Evolutionary conservation across 805 yeast species (phyloP).

Genomic region (Candida odintsovae): DNA sequence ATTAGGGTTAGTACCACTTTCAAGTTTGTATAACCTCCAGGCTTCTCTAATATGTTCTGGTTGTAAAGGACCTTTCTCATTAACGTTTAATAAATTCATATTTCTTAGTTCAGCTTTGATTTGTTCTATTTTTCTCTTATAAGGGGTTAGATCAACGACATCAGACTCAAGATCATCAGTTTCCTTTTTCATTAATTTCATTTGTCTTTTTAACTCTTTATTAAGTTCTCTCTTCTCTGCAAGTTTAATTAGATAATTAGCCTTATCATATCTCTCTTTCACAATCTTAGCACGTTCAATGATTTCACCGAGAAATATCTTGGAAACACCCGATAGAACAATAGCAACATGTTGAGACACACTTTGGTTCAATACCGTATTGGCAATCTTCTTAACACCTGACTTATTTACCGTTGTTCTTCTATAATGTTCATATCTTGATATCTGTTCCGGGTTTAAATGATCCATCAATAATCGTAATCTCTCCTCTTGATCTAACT

Average conservation of each 20-base stretch:
- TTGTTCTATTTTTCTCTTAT: constrained; percentile 17
- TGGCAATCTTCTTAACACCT: constrained; percentile 76
- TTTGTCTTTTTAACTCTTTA: constrained; percentile 27
- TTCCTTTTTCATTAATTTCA: constrained; percentile 33
- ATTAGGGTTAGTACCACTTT: constrained; percentile 55
- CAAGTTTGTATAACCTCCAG: constrained; percentile 69
- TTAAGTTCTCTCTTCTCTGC: constrained; percentile 35
- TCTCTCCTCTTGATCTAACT: constrained; percentile 47
- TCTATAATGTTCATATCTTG: constrained; percentile 79
- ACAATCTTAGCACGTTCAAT: constrained; percentile 76
- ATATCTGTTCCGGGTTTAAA: constrained; percentile 78
- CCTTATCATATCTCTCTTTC: constrained; percentile 49
- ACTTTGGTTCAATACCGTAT: constrained; percentile 71
- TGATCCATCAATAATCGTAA: constrained; percentile 60
- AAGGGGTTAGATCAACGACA: constrained; percentile 4
- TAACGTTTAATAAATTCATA: constrained; percentile 26
- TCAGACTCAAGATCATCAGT: constrained; percentile 4
- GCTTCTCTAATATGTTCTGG: constrained; percentile 90
- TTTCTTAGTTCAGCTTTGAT: constrained; percentile 22
- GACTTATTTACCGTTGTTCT: constrained; percentile 69
- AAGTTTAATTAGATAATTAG: constrained; percentile 28
- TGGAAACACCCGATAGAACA: constrained; percentile 79
- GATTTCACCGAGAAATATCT: constrained; percentile 85
- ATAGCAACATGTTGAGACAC: constrained; percentile 76
- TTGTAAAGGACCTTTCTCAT: constrained; percentile 51